phyloP scores from a whole-genome alignment of 2,329 filamentous ascomycete genomes.

The Cucurbitaria berberidis region DNA sequence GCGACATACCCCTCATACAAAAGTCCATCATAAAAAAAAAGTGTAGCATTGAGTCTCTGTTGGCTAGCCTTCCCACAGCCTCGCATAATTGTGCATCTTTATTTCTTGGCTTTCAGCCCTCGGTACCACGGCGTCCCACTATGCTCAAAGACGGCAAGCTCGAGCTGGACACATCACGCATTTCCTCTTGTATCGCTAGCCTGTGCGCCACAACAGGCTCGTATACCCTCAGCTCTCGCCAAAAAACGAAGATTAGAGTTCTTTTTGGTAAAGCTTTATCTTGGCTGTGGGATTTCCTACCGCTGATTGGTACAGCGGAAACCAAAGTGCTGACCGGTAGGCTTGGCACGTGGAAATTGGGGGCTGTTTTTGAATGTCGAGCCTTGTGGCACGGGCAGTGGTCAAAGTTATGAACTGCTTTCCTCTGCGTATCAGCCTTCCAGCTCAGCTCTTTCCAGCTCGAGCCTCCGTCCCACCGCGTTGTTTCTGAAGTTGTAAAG shows the following conservation, averaged over 20 bases:
- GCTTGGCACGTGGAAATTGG: background rate
- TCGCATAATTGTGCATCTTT: conserved; percentile 19
- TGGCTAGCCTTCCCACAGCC: too few relatives aligned
- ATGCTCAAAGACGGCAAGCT: conserved; percentile 21
- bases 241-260: conserved; percentile 21
- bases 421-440: background rate
- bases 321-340: conserved; percentile 19
- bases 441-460: background rate
- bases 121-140: conserved; percentile 9
- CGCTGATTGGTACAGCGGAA: conserved; percentile 17
- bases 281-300: conserved; percentile 8
- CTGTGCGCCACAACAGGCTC: conserved; percentile 25
- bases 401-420: conserved; percentile 13
- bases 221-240: conserved; percentile 20
- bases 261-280: conserved; percentile 11
- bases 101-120: conserved; percentile 12
- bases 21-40: background rate
- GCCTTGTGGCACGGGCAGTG: conserved; percentile 1
- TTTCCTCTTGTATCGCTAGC: conserved; percentile 20
- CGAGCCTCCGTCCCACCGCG: background rate
- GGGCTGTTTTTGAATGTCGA: conserved; percentile 6
- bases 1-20: too few relatives aligned
- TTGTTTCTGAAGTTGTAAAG: background rate
- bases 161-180: conserved; percentile 21
- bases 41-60: background rate